Evolutionary conservation across 2,329 filamentous ascomycete species (phyloP).

Genomic region (Diplodia intermedia): DNA sequence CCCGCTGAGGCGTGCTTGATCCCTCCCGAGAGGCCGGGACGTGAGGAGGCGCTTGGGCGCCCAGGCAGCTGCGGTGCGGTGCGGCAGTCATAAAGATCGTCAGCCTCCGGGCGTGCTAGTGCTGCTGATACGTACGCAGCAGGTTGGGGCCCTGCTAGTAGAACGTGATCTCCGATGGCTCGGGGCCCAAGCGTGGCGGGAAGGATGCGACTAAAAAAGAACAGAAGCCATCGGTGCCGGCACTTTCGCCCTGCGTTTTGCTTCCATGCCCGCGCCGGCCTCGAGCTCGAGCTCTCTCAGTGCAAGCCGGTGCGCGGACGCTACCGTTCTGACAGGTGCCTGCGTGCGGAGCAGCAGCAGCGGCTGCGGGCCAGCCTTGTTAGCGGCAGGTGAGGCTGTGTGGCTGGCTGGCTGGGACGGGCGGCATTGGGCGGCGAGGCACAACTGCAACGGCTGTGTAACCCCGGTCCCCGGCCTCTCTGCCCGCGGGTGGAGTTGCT

Average conservation of each 20-base stretch:
- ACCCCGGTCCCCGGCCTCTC: background rate
- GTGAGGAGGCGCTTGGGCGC: background rate
- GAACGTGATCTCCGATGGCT: conserved; percentile 22
- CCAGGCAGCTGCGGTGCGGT: background rate
- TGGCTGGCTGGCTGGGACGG: conserved; percentile 5
- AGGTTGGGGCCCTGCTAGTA: conserved; percentile 6
- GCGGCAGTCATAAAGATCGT: conserved; percentile 10
- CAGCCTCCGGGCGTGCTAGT: conserved; percentile 6
- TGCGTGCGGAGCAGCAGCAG: conserved; percentile 15
- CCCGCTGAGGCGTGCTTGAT: conserved; percentile 5
- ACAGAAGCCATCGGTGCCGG: conserved; percentile 4
- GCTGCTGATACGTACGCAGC: conserved; percentile 11
- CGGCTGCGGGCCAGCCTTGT: too few relatives aligned
- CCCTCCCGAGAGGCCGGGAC: conserved; percentile 4
- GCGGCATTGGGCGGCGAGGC: conserved; percentile 7
- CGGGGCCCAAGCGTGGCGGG: conserved; percentile 23
- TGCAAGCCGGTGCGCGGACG: conserved; percentile 3
- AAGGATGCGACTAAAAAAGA: conserved; percentile 15
- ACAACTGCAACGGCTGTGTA: too few relatives aligned
- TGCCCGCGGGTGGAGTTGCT: background rate
- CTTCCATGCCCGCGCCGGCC: background rate
- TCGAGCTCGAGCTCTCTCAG: background rate
- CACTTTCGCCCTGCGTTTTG: conserved; percentile 1
- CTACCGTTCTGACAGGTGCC: conserved; percentile 8
- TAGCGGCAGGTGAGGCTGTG: background rate